These are phyloP conservation scores for Suhomyces sp. DNA, from an alignment of 805 yeast species.

Conservation along the genomic window DNA sequence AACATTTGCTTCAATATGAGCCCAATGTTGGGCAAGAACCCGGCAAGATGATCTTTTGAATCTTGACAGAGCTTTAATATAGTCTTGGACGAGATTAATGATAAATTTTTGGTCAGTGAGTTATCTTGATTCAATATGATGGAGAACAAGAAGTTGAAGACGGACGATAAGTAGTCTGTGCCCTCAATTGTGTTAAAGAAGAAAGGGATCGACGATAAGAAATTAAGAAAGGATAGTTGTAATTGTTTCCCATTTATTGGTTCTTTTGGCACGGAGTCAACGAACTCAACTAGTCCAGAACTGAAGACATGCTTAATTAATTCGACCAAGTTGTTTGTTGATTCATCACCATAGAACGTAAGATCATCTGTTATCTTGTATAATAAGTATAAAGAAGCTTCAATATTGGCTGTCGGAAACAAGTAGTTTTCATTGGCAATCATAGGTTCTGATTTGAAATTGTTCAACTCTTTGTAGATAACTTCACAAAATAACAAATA, in stretches of 20 bases:
- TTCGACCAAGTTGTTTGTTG: slow-evolving; percentile 26
- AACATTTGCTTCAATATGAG: slow-evolving; percentile 48
- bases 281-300: slow-evolving; percentile 19
- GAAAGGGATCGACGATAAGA: slow-evolving; percentile 59
- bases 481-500: slow-evolving; percentile 43
- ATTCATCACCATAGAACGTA: slow-evolving; percentile 37
- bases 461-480: slow-evolving; percentile 24
- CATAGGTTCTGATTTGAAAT: neutral
- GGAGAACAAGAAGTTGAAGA: slow-evolving; percentile 56
- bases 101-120: slow-evolving; percentile 26
- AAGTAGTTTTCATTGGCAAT: slow-evolving; percentile 3
- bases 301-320: slow-evolving; percentile 25
- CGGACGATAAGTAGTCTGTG: slow-evolving; percentile 42
- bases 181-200: slow-evolving; percentile 54
- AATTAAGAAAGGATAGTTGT: slow-evolving; percentile 47
- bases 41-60: slow-evolving; percentile 43
- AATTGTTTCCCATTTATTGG: slow-evolving; percentile 9
- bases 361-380: slow-evolving; percentile 56
- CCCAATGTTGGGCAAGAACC: slow-evolving; percentile 50
- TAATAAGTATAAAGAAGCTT: slow-evolving; percentile 60
- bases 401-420: slow-evolving; percentile 39
- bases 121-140: slow-evolving; percentile 26
- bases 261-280: slow-evolving; percentile 13
- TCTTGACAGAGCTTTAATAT: slow-evolving; percentile 58
- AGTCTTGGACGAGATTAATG: slow-evolving; percentile 47